Percentiles rank a stretch among this genome's conserved stretches.
phyloP scores from a whole-genome alignment of 768 basidiomycete species.

The Lactarius psammicola region DNA sequence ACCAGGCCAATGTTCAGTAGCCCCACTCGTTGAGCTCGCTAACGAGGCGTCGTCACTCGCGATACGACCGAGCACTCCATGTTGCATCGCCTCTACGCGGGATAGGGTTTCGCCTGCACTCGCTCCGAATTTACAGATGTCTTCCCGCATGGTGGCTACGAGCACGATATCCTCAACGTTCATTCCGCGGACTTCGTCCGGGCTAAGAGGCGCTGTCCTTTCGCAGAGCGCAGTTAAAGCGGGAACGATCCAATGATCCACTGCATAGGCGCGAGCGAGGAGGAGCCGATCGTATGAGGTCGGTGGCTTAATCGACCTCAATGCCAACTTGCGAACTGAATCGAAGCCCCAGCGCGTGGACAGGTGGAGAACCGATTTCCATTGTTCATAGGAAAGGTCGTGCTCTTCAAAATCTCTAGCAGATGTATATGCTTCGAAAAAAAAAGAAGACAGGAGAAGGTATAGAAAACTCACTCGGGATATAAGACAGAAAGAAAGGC shows the following conservation, averaged over 20 bases:
- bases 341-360: slow-evolving; percentile 36
- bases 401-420: slow-evolving; percentile 10
- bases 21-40: too few relatives aligned
- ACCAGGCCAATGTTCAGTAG: too few relatives aligned
- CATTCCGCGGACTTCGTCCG: slow-evolving; percentile 15
- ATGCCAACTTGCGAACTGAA: slow-evolving; percentile 29
- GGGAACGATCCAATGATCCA: too few relatives aligned
- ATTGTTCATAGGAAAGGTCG: slow-evolving; percentile 19
- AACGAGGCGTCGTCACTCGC: background rate
- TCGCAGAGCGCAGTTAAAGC: slow-evolving; percentile 16
- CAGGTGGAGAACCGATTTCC: too few relatives aligned
- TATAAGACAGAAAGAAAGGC: too few relatives aligned
- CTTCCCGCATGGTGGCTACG: slow-evolving; percentile 17
- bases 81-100: background rate
- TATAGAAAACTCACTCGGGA: too few relatives aligned
- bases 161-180: slow-evolving; percentile 18
- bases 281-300: slow-evolving; percentile 18
- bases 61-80: background rate
- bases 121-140: slow-evolving; percentile 12
- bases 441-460: too few relatives aligned
- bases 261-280: slow-evolving; percentile 11
- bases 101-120: background rate
- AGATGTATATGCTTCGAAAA: too few relatives aligned
- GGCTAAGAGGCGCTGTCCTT: background rate
- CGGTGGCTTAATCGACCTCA: background rate